Evolutionary conservation across 2,329 filamentous ascomycete species (phyloP).

Genomic region (Alternaria sp.): DNA sequence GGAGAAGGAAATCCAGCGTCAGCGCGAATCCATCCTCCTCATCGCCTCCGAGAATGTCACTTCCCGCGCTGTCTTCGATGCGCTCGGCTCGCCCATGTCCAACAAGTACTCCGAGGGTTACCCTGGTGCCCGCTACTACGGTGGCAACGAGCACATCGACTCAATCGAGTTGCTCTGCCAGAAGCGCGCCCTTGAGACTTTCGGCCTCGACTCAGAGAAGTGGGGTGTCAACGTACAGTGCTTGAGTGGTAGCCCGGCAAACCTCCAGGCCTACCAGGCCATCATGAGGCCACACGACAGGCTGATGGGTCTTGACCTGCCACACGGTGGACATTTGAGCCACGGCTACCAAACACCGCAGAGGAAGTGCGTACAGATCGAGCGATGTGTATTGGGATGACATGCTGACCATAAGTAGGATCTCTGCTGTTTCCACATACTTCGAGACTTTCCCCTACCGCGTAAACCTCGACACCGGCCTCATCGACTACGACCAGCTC

Average conservation of each 20-base stretch:
- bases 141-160: slow-evolving; percentile 96
- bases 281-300: slow-evolving; percentile 95
- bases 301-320: slow-evolving; percentile 94
- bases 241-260: slow-evolving; percentile 90
- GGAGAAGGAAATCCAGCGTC: slow-evolving; percentile 93
- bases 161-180: slow-evolving; percentile 89
- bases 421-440: slow-evolving; percentile 98
- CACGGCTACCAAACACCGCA: slow-evolving; percentile 97
- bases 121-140: slow-evolving; percentile 94
- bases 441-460: slow-evolving; percentile 98
- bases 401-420: slow-evolving; percentile 55
- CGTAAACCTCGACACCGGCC: slow-evolving; percentile 84
- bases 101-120: slow-evolving; percentile 99
- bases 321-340: slow-evolving; percentile 91
- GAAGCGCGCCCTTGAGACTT: slow-evolving; percentile 85
- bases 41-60: slow-evolving; percentile 51
- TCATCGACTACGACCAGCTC: slow-evolving; percentile 93
- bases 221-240: slow-evolving; percentile 96
- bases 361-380: slow-evolving; percentile 70
- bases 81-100: slow-evolving; percentile 62
- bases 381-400: not conserved
- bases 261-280: slow-evolving; percentile 97
- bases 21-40: slow-evolving; percentile 91
- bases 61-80: slow-evolving; percentile 48
- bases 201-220: slow-evolving; percentile 79